phyloP scores from a whole-genome alignment of 345 rosid species.

The Hibiscus syriacus region DNA sequence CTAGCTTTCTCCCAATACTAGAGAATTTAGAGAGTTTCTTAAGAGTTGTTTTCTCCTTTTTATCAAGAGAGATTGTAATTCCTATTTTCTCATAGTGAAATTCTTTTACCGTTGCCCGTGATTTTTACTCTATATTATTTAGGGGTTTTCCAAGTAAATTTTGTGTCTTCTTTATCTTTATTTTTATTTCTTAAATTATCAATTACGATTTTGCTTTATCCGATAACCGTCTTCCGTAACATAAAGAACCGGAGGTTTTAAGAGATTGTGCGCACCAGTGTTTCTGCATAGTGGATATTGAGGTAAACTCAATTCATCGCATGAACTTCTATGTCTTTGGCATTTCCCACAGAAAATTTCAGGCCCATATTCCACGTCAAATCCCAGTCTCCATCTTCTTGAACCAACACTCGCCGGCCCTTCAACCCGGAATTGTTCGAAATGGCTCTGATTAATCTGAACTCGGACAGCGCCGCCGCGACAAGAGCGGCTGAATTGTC shows the following conservation, averaged over 20 bases:
- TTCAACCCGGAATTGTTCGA: neutral
- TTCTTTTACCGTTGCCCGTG: no score
- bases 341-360: neutral
- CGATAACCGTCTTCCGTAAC: no score
- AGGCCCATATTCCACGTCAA: neutral
- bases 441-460: neutral
- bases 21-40: no score
- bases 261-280: neutral
- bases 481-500: neutral
- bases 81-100: no score
- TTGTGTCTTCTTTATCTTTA: no score
- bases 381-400: neutral
- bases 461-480: neutral
- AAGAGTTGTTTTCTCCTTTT: no score
- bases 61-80: no score
- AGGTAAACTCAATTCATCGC: neutral
- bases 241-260: neutral
- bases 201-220: no score
- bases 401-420: fast-evolving
- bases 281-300: neutral
- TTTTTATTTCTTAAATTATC: no score
- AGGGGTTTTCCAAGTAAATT: no score
- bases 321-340: neutral
- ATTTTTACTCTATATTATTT: no score
- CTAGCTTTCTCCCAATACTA: no score